phyloP scores from a whole-genome alignment of 2,329 filamentous ascomycete genomes.

The Xylariaceae sp. region DNA sequence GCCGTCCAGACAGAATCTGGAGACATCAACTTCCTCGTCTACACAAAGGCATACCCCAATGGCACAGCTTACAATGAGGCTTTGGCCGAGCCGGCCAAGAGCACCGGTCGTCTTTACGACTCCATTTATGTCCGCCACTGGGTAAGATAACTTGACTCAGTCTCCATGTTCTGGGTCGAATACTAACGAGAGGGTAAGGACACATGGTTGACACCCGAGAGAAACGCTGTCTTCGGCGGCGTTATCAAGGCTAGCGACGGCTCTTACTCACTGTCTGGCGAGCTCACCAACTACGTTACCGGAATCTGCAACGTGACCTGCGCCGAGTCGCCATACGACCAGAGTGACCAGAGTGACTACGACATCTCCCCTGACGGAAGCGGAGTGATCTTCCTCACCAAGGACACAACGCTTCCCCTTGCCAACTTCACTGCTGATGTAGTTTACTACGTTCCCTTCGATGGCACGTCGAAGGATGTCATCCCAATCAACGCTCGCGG shows the following conservation, averaged over 20 bases:
- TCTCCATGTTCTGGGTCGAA: neutral
- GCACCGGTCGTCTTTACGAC: constrained; percentile 54
- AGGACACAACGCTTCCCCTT: constrained; percentile 52
- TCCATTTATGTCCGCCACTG: constrained; percentile 59
- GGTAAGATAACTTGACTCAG: constrained; percentile 27
- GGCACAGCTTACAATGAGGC: constrained; percentile 57
- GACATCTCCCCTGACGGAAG: constrained; percentile 49
- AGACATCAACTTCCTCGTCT: constrained; percentile 40
- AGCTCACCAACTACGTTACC: constrained; percentile 35
- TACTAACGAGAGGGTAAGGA: constrained; percentile 34
- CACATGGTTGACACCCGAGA: constrained; percentile 51
- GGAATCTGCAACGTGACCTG: constrained; percentile 34
- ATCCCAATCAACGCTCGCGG: constrained; percentile 34
- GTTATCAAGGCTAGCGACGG: constrained; percentile 38
- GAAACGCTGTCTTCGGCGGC: constrained; percentile 59
- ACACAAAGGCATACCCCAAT: constrained; percentile 53
- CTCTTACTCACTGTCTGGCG: constrained; percentile 29
- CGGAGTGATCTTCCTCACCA: constrained; percentile 52
- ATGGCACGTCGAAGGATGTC: constrained; percentile 30
- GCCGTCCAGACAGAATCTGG: constrained; percentile 30
- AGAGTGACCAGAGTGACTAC: constrained; percentile 57
- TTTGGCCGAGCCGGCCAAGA: constrained; percentile 43
- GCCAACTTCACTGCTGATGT: constrained; percentile 49
- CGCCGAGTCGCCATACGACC: constrained; percentile 47
- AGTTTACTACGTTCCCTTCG: constrained; percentile 35